phyloP scores from a whole-genome alignment of 1,284 basidiomycete genomes.

The Cryptococcus sp. region DNA sequence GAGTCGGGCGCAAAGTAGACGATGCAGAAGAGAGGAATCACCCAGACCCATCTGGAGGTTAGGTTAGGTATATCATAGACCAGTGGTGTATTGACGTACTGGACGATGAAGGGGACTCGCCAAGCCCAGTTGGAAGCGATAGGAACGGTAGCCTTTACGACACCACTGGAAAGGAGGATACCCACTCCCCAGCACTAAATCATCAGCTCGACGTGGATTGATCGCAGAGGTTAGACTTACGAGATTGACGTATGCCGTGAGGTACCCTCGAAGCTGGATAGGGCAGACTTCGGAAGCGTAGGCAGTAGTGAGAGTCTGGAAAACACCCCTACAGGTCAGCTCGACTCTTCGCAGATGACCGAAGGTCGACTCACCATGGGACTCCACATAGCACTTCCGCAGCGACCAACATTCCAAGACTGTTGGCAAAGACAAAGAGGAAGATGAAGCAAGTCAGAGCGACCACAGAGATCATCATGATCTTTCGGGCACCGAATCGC shows the following conservation, averaged over 20 bases:
- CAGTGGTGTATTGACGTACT: too few species aligned
- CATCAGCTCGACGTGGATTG: too few species aligned
- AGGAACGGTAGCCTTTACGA: constrained; percentile 20
- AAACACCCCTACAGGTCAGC: constrained; percentile 11
- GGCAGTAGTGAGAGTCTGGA: constrained; percentile 32
- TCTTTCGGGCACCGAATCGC: constrained; percentile 43
- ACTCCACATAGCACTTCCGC: constrained; percentile 15
- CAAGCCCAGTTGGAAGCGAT: constrained; percentile 13
- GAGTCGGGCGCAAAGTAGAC: constrained; percentile 18
- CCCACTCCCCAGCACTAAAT: not conserved
- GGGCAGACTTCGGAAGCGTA: constrained; percentile 49
- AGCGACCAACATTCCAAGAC: constrained; percentile 15
- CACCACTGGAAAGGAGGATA: constrained; percentile 13
- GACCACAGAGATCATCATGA: constrained; percentile 31
- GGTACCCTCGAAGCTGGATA: constrained; percentile 40
- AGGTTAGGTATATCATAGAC: too few species aligned
- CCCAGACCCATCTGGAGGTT: constrained; percentile 31
- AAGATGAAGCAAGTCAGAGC: constrained; percentile 37
- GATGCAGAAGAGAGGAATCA: constrained; percentile 14
- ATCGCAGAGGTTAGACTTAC: too few species aligned
- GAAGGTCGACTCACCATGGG: not conserved
- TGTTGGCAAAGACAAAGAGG: constrained; percentile 22
- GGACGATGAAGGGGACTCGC: constrained; percentile 20
- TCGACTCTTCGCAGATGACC: too few species aligned
- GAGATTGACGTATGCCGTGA: constrained; percentile 42